Evolutionary conservation across 352 stramenopile genomes (phyloP), one percentile per base, ranked within the genome.

Genomic region (Salisapilia sapeloensis): DNA sequence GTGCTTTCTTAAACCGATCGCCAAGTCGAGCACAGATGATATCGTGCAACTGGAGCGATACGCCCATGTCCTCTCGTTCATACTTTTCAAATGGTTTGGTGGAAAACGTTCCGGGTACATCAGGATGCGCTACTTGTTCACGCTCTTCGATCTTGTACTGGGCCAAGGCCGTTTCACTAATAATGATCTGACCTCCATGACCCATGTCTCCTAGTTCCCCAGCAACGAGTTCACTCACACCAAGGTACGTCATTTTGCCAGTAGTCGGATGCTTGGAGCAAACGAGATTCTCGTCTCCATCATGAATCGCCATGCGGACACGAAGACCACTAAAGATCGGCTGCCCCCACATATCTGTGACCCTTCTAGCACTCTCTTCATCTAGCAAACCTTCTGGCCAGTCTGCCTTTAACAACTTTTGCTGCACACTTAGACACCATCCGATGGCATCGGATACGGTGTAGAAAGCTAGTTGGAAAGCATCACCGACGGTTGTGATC

Each of bases 381-480:
- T 77, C 51, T 6, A 74, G 35, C 21, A 85, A 33, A 4, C 46
- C 41, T 4, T 44, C 33, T 0, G 71, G 67, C 71, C 71, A 86
- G 13, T 53, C 29, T 6, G 56, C 51, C 23, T 66, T 61, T 16
- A 84, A 35, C 16, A 87, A 48, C 42, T 67, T 65, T 38, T 75
- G 40, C 47, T 87, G 72, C 9, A 81, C 51, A 21, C 51, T 56
- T 18, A 83, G 36, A 30, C 63, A 82, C 45, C 50, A 89, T 11
- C 28, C 48, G 17, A 85, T 63, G 13, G 72, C 69, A 29, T 83
- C 65, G 9, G 49, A 48, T 20, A 85, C 51, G 12, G 27, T 56
- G 44, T 83, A 62, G 48, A 89, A 89, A 17, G 63, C 69, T 13
- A 89, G 45, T 42, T 89, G 63, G 40, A 89, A 89, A 11, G 72